phyloP scores from a whole-genome alignment of 305 asterid genomes.

The Solanum hybrid region DNA sequence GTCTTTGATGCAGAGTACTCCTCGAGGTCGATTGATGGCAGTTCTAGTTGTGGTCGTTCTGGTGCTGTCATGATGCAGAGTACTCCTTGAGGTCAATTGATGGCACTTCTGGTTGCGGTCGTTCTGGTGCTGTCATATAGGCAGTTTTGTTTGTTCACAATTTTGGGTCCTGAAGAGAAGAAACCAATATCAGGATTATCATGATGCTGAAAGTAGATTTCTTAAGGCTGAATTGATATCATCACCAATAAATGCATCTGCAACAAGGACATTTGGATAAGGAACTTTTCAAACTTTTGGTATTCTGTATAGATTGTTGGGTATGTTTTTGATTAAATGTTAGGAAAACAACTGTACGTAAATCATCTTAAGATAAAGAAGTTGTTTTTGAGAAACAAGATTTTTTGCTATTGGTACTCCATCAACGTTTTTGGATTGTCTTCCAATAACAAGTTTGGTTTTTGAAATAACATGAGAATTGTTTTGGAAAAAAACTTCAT shows the following conservation, averaged over 20 bases:
- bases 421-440: not conserved
- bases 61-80: conserved; percentile 24
- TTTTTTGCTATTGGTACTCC: not conserved
- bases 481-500: not conserved
- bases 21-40: conserved; percentile 26
- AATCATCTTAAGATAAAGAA: not conserved
- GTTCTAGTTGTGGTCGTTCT: not conserved
- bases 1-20: conserved; percentile 60
- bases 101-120: conserved; percentile 11
- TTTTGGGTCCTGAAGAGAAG: not conserved
- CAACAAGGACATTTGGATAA: not conserved
- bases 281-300: not conserved
- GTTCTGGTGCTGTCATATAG: not conserved
- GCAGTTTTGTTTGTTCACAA: not conserved
- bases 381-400: not conserved
- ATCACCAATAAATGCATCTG: not conserved
- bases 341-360: not conserved
- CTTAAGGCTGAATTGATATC: not conserved
- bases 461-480: not conserved
- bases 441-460: not conserved
- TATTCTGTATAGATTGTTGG: not conserved
- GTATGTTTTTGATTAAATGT: not conserved
- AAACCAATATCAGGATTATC: not conserved
- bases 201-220: not conserved
- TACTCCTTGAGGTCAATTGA: conserved; percentile 43